These are phyloP conservation scores for Chrysanthemum lavandulifolium DNA, from an alignment of 129 eudicot species.

Conservation along the genomic window DNA sequence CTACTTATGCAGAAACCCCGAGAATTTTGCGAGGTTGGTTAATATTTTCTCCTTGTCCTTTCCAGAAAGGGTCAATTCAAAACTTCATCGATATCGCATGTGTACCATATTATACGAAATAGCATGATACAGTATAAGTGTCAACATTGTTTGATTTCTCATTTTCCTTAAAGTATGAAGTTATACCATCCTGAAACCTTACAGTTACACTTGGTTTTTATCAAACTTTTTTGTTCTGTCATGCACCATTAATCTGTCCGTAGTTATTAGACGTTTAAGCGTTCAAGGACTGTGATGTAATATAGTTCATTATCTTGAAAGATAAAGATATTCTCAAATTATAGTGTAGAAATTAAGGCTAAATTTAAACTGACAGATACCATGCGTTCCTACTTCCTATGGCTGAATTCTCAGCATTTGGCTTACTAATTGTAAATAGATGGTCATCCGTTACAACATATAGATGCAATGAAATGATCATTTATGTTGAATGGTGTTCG, in stretches of 20 bases:
- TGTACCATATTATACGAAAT: not conserved
- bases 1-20: constrained; percentile 62
- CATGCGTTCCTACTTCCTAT: not conserved
- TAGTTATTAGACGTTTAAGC: not conserved
- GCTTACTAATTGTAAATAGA: too few relatives aligned
- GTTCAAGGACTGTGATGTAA: not conserved
- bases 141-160: constrained; percentile 4
- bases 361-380: not conserved
- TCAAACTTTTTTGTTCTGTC: not conserved
- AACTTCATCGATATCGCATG: not conserved
- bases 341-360: not conserved
- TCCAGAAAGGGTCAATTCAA: not conserved
- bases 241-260: not conserved
- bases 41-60: not conserved
- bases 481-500: too few relatives aligned
- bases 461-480: too few relatives aligned
- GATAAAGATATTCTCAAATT: not conserved
- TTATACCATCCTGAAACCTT: not conserved
- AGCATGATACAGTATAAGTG: constrained; percentile 4
- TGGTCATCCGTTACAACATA: too few relatives aligned
- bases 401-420: too few relatives aligned
- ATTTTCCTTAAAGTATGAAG: not conserved
- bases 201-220: not conserved
- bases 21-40: constrained; percentile 71
- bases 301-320: not conserved